Evolutionary conservation across 208 protist genomes (phyloP).

Genomic region (Leishmania martiniquensis): DNA sequence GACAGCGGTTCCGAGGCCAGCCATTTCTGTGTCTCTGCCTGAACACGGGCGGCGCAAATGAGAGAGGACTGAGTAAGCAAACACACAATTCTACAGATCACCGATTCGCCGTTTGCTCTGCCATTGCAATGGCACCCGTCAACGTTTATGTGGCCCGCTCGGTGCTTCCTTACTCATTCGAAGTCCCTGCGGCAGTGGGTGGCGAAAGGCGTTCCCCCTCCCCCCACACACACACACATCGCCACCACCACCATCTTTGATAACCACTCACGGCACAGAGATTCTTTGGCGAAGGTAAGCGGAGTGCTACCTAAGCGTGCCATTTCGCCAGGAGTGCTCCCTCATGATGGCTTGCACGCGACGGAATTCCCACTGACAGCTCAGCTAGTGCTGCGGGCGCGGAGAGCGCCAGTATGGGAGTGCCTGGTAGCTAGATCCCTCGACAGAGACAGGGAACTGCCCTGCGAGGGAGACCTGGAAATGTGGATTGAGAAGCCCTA

Average conservation of each 20-base stretch:
- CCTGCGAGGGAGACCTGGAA: too few relatives aligned
- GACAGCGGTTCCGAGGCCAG: background rate
- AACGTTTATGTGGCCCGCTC: background rate
- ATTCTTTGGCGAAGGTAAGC: too few relatives aligned
- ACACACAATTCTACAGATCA: background rate
- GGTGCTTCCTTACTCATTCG: background rate
- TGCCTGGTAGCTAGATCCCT: too few relatives aligned
- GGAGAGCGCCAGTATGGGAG: too few relatives aligned
- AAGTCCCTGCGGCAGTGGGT: background rate
- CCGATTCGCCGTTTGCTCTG: too few relatives aligned
- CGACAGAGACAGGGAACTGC: too few relatives aligned
- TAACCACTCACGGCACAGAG: background rate
- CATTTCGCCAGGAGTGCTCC: background rate
- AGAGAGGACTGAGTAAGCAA: too few relatives aligned
- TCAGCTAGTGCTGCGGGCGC: too few relatives aligned
- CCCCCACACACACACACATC: background rate
- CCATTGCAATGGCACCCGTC: background rate
- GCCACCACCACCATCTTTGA: background rate
- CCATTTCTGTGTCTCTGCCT: background rate
- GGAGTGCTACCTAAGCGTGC: too few relatives aligned
- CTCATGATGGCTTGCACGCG: background rate
- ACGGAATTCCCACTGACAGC: background rate
- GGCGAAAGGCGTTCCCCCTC: background rate
- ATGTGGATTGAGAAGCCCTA: too few relatives aligned
- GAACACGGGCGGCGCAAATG: background rate